Base-by-base conservation (phyloP, 495 filamentous ascomycete genomes). In the Daldinia caldariorum region DNA sequence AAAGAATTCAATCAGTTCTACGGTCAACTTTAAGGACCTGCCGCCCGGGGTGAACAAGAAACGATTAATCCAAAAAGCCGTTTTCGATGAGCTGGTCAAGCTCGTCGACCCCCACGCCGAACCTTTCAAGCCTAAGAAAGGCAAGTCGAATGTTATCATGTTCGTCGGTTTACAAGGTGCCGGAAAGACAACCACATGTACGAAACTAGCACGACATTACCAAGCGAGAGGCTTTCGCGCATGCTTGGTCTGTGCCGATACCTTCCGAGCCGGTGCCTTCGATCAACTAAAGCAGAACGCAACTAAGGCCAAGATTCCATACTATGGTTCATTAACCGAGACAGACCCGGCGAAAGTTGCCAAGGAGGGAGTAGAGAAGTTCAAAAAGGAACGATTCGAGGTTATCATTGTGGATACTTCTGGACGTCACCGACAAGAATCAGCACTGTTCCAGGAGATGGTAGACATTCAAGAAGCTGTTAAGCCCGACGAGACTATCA, bases 221-320 rank as follows among this genome's bases (percentile, higher is more conserved):
- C 92, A 96, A 77, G 91, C 90, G 31, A 89, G 95, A 39, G 96
- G 95, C 10, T 97, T 99, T 88, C 94, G 92, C 78, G 88, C 93
- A 9, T 95, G 94, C 70, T 85, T 99, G 8, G 96, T 99, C 31
- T 99, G 95, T 79, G 95, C 95, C 59, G 95, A 99, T 81, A 99
- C 95, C 37, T 99, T 99, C 83, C 92, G 95, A 76, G 95, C 95
- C 32, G 95, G 95, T 80, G 95, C 95, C 45, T 99, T 98, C 73
- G 95, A 99, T 77, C 95, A 99, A 82, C 82, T 99, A 70, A 99
- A 98, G 78, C 95, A 99, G 79, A 99, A 98, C 76, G 95, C 95
- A 1, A 97, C 93, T 51, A 98, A 97, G 79, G 95, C 96, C 10
- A 97, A 97, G 84, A 98, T 99, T 38, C 96, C 95, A 7, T 99